Conservation (phyloP, 2,329 filamentous ascomycete species). For the Dothideomycetes sp. region DNA sequence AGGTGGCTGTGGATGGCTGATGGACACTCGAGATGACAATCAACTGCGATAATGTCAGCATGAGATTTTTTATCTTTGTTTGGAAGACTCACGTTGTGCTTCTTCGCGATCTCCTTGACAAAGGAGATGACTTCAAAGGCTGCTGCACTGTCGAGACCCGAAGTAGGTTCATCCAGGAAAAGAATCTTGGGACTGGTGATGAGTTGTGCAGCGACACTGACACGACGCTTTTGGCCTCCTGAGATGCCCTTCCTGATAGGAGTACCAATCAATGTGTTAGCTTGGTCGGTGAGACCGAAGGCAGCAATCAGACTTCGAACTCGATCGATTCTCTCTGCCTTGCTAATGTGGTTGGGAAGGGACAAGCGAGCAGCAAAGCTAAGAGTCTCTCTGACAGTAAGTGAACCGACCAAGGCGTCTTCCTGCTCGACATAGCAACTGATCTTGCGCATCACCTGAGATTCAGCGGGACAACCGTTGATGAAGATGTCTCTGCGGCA, state of each 20-base stretch:
- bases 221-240: slow-evolving; percentile 73
- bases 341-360: slow-evolving; percentile 42
- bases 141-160: slow-evolving; percentile 69
- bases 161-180: slow-evolving; percentile 78
- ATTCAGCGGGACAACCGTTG: slow-evolving; percentile 51
- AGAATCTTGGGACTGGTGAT: slow-evolving; percentile 73
- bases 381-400: slow-evolving; percentile 73
- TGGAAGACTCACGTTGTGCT: slow-evolving; percentile 49
- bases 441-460: slow-evolving; percentile 52
- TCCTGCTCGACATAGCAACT: slow-evolving; percentile 81
- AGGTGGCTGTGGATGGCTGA: slow-evolving; percentile 72
- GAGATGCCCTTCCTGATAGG: slow-evolving; percentile 75
- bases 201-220: slow-evolving; percentile 71
- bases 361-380: slow-evolving; percentile 65
- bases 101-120: slow-evolving; percentile 55
- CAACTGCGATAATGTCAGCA: slow-evolving; percentile 39
- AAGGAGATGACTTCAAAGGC: slow-evolving; percentile 70
- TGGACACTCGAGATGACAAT: slow-evolving; percentile 77
- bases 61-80: background rate
- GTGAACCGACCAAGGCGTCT: slow-evolving; percentile 69
- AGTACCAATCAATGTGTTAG: slow-evolving; percentile 67
- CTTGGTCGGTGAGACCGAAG: slow-evolving; percentile 64
- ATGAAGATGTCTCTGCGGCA: slow-evolving; percentile 48
- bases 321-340: slow-evolving; percentile 50
- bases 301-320: slow-evolving; percentile 59